These are phyloP conservation scores for Rhodotorula graminis DNA, from an alignment of 768 basidiomycete genomes.

Conservation along the genomic window DNA sequence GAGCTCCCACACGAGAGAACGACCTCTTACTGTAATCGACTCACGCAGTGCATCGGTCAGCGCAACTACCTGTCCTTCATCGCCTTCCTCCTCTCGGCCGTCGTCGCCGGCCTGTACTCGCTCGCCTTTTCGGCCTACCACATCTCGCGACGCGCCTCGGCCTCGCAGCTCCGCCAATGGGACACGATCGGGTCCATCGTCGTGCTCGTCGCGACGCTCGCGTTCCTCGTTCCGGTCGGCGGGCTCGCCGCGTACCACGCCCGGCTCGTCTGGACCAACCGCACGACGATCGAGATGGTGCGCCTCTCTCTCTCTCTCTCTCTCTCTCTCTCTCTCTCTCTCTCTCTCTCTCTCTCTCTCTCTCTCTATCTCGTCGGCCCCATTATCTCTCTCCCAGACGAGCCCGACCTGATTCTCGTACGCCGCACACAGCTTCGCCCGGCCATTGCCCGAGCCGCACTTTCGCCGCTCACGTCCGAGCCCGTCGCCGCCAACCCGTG, in stretches of 20 bases:
- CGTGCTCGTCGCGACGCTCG: conserved; percentile 6
- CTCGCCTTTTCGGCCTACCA: conserved; percentile 36
- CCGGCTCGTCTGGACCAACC: conserved; percentile 28
- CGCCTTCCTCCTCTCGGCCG: conserved; percentile 68
- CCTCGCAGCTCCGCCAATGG: conserved; percentile 7
- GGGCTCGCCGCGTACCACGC: conserved; percentile 38
- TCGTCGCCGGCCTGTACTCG: conserved; percentile 44
- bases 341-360: not conserved
- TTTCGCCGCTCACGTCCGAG: not conserved
- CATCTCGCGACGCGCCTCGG: conserved; percentile 10
- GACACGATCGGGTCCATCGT: conserved; percentile 32
- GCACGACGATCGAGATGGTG: conserved; percentile 43
- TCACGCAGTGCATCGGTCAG: conserved; percentile 68
- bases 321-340: not conserved
- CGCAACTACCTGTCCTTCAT: conserved; percentile 95
- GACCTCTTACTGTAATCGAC: not conserved
- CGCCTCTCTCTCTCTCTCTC: not conserved
- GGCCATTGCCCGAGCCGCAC: not conserved
- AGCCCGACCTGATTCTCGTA: not conserved
- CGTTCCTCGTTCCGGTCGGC: conserved; percentile 13
- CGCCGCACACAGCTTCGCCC: conserved; percentile 11
- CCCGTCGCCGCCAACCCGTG: not conserved
- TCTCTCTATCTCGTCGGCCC: not conserved
- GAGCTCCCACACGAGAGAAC: not conserved
- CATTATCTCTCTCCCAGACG: no score